Evolutionary conservation across 176 grass and related monocot species (phyloP), one percentile per base, ranked within the genome.

Genomic region (Carex pumila): DNA sequence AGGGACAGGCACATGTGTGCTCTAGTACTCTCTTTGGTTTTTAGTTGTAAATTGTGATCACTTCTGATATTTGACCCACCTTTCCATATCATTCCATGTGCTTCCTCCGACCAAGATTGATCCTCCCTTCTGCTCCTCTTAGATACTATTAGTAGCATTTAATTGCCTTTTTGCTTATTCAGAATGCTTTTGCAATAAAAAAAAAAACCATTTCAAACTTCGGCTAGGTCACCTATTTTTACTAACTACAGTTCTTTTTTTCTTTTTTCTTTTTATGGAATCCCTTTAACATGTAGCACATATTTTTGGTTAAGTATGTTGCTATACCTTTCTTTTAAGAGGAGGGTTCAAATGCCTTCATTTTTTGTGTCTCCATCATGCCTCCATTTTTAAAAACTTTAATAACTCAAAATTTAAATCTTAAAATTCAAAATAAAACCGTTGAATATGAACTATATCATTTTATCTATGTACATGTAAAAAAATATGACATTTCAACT

Each of bases 21-120:
- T 30, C 43, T 75, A 19, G 11, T 71, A 37, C 15, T 3, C 8
- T 71, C 14, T 71, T 71, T 71, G 15, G 37, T 71, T 2, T 71
- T 37, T 41, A 36, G 64, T 36, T 67, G 31, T 17, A 14, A 15
- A 32, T 14, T 34, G 29, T 66, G 29, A 67, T 67, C 64, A 36
- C 11, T 8, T 71, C 21, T 53, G 21, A 54, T 75, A n/a, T 75
- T 30, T 75, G 71, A 22, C 71, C 10, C 43, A 25, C 19, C 9
- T 50, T 75, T 53, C 12, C 49, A 12, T 54, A 52, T 13, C 12
- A 19, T 10, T 30, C 71, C 47, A 75, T 75, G 43, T 75, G 71
- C 71, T 75, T 75, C 71, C 43, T 75, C 71, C 71, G 4, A 70
- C 32, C 32, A 43, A 70, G 66, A 70, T 41, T 70, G 36, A 70